These are phyloP conservation scores for Colletotrichum graminicola DNA, from an alignment of 2,329 filamentous ascomycete genomes.

Conservation along the genomic window DNA sequence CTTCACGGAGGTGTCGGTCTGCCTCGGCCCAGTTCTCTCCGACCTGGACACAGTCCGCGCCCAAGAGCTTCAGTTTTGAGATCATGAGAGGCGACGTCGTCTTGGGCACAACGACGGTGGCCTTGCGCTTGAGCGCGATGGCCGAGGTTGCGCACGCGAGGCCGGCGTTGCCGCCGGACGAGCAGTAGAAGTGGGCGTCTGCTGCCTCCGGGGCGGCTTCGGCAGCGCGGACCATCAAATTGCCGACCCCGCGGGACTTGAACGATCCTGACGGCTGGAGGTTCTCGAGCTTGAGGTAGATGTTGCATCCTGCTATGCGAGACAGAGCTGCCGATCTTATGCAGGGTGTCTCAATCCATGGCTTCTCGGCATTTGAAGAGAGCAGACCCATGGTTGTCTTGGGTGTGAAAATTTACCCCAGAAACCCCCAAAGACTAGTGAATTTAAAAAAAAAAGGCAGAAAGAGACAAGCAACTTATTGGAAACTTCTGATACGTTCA, in stretches of 20 bases:
- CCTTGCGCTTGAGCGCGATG: slow-evolving; percentile 70
- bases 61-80: slow-evolving; percentile 75
- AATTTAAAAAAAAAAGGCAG: no score
- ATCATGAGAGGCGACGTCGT: slow-evolving; percentile 78
- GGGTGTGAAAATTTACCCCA: no score
- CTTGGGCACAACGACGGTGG: slow-evolving; percentile 81
- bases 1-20: slow-evolving; percentile 72
- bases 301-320: slow-evolving; percentile 78
- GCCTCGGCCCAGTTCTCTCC: slow-evolving; percentile 79
- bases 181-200: slow-evolving; percentile 79
- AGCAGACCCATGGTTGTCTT: slow-evolving; percentile 56
- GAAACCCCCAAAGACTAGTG: not conserved
- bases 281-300: slow-evolving; percentile 88
- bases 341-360: slow-evolving; percentile 80
- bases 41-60: slow-evolving; percentile 75
- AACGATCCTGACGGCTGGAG: slow-evolving; percentile 88
- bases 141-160: slow-evolving; percentile 84
- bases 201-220: slow-evolving; percentile 48
- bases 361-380: slow-evolving; percentile 55
- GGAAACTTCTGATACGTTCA: not conserved
- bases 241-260: slow-evolving; percentile 84
- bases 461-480: not conserved
- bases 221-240: slow-evolving; percentile 70
- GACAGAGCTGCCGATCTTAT: slow-evolving; percentile 76
- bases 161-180: slow-evolving; percentile 86